Base-by-base conservation (phyloP, 2,329 filamentous ascomycete genomes). In the Sporothrix schenckii region DNA sequence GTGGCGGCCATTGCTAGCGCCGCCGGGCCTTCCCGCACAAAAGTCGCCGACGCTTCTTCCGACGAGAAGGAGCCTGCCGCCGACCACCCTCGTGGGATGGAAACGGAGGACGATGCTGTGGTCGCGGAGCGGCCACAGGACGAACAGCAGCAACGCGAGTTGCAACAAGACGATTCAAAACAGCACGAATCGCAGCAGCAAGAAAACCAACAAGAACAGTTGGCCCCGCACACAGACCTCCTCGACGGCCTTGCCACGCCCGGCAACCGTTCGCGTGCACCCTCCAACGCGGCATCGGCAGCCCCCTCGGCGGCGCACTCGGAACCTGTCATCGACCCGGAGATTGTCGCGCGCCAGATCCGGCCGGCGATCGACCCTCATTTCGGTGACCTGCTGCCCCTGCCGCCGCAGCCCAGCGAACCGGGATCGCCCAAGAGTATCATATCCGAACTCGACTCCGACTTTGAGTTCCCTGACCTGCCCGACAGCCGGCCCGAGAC, bases 341-440 rank as follows among this genome's bases (percentile, higher is more conserved):
- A 89, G 75, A 86, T 90, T 75, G 81, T 83, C 66, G 81, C 84
- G 70, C 82, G 87, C 73, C 81, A 82, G 73, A 85, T 90, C 79
- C 88, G 88, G 77, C 87, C 87, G 73, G 87, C 88, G 73, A 89
- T 90, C 75, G 88, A 91, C 76, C 88, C 88, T 52, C 84, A 87
- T 73, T 88, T 88, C 79, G 86, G 87, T 72, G 88, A 91, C 76
- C 80, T 90, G 65, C 83, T 91, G 70, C 87, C 87, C 50, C 80
- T 91, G 52, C 88, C 88, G 68, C 88, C 88, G 53, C 88, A 88
- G 68, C 88, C 88, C 44, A 89, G 87, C 76, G 82, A 83, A 72
- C 84, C 87, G 71, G 81, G 81, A 53, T 85, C 85, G 67, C 86
- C 85, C 34, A 60, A 67, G 10, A 66, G 63, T 10, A 19, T 72